phyloP scores from a whole-genome alignment of 2,329 filamentous ascomycete species.

The Talaromyces sp. region DNA sequence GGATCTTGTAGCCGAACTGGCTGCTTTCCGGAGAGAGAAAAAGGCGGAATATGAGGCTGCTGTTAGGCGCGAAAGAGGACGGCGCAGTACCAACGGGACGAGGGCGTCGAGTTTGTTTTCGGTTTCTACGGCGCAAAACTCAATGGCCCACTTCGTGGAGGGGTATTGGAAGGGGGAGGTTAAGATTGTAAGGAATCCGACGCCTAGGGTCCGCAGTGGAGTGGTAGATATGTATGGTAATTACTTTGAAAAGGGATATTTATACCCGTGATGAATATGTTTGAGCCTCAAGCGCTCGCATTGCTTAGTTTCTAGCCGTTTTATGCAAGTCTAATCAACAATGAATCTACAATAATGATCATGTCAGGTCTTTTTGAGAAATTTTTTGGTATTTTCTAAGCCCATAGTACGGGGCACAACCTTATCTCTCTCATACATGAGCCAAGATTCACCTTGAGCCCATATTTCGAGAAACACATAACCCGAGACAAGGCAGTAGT shows the following conservation, averaged over 20 bases:
- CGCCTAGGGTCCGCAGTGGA: constrained; percentile 43
- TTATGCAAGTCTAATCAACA: no score
- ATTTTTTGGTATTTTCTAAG: constrained; percentile 28
- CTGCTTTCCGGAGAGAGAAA: constrained; percentile 56
- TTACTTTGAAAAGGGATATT: constrained; percentile 55
- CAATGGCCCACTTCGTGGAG: constrained; percentile 49
- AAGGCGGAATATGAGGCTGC: constrained; percentile 53
- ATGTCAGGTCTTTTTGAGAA: constrained; percentile 14
- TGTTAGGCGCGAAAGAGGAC: constrained; percentile 28
- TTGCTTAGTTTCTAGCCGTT: no score
- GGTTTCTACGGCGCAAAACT: constrained; percentile 22
- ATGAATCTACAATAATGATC: constrained; percentile 2
- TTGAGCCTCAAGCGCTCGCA: no score
- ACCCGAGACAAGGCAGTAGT: constrained; percentile 3
- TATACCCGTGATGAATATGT: constrained; percentile 50
- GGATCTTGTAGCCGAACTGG: constrained; percentile 59
- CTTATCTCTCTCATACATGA: not conserved
- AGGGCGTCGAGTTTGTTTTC: constrained; percentile 17
- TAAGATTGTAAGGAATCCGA: constrained; percentile 55
- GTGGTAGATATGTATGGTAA: constrained; percentile 58
- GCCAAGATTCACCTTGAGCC: not conserved
- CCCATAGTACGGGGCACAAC: not conserved
- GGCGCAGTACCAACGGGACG: constrained; percentile 30
- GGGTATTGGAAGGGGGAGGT: constrained; percentile 64
- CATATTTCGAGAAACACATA: not conserved